phyloP scores from a whole-genome alignment of 352 stramenopile species.

The Achlya hypogyna region DNA sequence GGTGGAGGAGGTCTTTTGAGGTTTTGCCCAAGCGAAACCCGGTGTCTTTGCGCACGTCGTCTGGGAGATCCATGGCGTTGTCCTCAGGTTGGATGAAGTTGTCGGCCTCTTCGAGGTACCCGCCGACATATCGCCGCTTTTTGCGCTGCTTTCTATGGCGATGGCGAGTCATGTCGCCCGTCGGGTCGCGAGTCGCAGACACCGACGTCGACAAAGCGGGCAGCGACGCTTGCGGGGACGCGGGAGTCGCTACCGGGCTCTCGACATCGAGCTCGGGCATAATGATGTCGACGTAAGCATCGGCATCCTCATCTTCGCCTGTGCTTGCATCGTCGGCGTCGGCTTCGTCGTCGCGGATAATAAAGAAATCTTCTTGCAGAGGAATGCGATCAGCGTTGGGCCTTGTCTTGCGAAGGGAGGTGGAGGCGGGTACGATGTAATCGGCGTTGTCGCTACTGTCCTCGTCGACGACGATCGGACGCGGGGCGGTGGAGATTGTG shows the following conservation, averaged over 20 bases:
- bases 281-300: too few species aligned
- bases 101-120: slow-evolving; percentile 33
- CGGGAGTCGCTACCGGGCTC: too few species aligned
- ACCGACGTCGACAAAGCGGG: too few species aligned
- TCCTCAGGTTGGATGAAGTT: slow-evolving; percentile 44
- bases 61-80: slow-evolving; percentile 53
- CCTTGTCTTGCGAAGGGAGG: neutral
- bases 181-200: neutral
- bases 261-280: too few species aligned
- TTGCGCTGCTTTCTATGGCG: slow-evolving; percentile 27
- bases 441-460: neutral
- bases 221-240: too few species aligned
- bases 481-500: too few species aligned
- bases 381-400: neutral
- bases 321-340: too few species aligned
- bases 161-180: neutral
- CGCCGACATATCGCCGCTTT: slow-evolving; percentile 49
- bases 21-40: slow-evolving; percentile 41
- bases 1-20: slow-evolving; percentile 27
- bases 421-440: neutral
- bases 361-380: neutral
- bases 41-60: slow-evolving; percentile 60
- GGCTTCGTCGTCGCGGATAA: neutral
- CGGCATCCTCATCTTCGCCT: too few species aligned
- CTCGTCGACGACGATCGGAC: neutral